Evolutionary conservation across 768 basidiomycete species (phyloP).

Genomic region (Kwoniella mangroviensis): DNA sequence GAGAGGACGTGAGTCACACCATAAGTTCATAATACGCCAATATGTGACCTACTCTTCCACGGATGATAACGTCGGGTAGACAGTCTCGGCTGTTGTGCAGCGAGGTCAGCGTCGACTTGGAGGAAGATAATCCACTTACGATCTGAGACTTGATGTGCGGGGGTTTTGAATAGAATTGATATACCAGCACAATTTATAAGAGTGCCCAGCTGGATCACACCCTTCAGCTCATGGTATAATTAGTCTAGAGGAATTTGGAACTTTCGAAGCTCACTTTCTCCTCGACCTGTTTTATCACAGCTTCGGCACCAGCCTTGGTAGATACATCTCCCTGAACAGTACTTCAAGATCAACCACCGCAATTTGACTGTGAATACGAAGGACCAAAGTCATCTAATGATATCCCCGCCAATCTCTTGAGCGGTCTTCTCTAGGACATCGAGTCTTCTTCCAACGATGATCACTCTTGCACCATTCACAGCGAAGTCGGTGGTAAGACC

Average conservation of each 20-base stretch:
- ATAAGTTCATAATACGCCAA: not conserved
- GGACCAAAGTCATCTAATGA: slow-evolving; percentile 3
- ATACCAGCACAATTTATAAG: slow-evolving; percentile 48
- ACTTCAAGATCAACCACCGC: not conserved
- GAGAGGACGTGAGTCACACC: no score
- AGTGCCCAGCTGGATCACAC: slow-evolving; percentile 26
- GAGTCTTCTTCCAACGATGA: slow-evolving; percentile 46
- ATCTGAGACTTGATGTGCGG: slow-evolving; percentile 30
- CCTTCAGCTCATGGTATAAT: not conserved
- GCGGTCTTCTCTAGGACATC: slow-evolving; percentile 44
- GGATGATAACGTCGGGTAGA: slow-evolving; percentile 27
- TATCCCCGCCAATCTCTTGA: slow-evolving; percentile 35
- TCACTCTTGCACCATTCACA: slow-evolving; percentile 46
- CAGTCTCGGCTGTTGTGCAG: slow-evolving; percentile 24
- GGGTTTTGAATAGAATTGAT: slow-evolving; percentile 21
- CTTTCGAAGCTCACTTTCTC: slow-evolving; percentile 18
- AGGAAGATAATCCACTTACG: slow-evolving; percentile 23
- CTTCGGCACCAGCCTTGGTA: slow-evolving; percentile 27
- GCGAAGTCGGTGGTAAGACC: slow-evolving; percentile 42
- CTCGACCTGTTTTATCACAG: slow-evolving; percentile 23
- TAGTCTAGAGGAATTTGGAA: not conserved
- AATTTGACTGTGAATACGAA: not conserved
- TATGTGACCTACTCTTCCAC: slow-evolving; percentile 36
- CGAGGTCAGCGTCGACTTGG: not conserved
- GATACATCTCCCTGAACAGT: slow-evolving; percentile 37